Percentiles rank a stretch among this genome's conserved stretches.
These are phyloP conservation scores for Solanum boliviense DNA, from an alignment of 257 asterid species.

Conservation along the genomic window DNA sequence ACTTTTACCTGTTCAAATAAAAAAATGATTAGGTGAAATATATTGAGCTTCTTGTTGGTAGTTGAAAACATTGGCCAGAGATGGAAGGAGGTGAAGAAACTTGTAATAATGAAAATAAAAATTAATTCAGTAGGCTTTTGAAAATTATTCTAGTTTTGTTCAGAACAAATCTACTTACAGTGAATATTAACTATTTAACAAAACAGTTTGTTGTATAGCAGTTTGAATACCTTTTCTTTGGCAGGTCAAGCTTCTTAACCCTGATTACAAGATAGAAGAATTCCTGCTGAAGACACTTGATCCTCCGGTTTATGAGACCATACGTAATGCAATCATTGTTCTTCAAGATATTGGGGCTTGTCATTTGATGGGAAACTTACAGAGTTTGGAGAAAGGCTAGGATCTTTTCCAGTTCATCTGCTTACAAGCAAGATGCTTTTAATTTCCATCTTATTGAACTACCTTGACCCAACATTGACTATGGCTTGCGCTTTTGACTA, in stretches of 20 bases:
- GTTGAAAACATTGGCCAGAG: neutral
- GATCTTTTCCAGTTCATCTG: constrained; percentile 90
- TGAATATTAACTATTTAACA: neutral
- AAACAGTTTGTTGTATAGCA: neutral
- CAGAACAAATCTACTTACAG: neutral
- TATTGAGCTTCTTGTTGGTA: neutral
- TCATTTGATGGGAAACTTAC: constrained; percentile 69
- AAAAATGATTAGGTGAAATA: neutral
- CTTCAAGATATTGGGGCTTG: constrained; percentile 92
- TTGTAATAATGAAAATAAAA: neutral
- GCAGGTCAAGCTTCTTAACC: constrained; percentile 84
- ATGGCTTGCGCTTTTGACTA: constrained; percentile 77
- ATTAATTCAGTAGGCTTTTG: neutral
- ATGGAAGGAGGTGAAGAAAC: neutral
- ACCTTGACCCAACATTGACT: constrained; percentile 86
- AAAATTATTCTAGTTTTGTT: neutral
- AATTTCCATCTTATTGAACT: constrained; percentile 58
- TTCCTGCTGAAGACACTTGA: constrained; percentile 75
- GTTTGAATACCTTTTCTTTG: neutral
- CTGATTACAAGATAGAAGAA: constrained; percentile 62
- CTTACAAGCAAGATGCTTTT: constrained; percentile 90
- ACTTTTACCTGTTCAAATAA: neutral
- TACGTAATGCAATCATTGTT: constrained; percentile 54
- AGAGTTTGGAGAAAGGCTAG: constrained; percentile 73
- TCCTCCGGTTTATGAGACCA: constrained; percentile 77